Evolutionary conservation across 2,329 filamentous ascomycete species (phyloP), one percentile per base, ranked within the genome.

Genomic region (Colletotrichum zoysiae): DNA sequence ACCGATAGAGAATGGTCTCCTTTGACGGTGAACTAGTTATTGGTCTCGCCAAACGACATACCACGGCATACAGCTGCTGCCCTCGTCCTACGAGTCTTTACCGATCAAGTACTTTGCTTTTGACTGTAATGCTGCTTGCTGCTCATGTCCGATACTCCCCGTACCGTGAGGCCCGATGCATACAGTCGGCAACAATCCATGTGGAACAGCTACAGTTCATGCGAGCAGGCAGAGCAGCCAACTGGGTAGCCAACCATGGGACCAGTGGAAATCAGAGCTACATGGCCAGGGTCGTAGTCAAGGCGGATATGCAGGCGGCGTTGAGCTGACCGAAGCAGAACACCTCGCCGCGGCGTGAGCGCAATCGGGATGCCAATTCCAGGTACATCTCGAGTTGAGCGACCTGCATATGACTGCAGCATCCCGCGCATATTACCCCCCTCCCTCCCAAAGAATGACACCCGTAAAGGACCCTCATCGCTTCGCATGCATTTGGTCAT

Each of bases 371-470:
- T 59, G 44, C 59, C 64, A 59, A 64, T 46, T 56, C 26, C 65
- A 63, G 66, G 59, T 26, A 50, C 64, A 55, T 30, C 44, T 67
- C 55, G 56, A 59, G 55, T 35, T 42, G 16, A 51, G 64, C 51
- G 55, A 57, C 40, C 63, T 71, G 69, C 69, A 69, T 63, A 57
- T 38, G 26, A 42, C 69, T 69, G 65, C 59, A 69, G 65, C 26
- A 30, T 68, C 18, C 59, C 65, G 68, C 59, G 65, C 65, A 46
- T 55, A 30, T 60, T 60, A 44, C 33, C 69, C 30, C 42, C 40
- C 40, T 6, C 42, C 42, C 69, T 6, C 42, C 42, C 69, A 38
- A 35, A 71, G 63, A 64, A 71, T 1, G 69, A 65, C 46, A 68
- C 59, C 53, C 69, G 48, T 56, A 40, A 48, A 63, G 40, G 46